Percentiles rank a stretch among this genome's conserved stretches.
Evolutionary conservation across 108 stramenopile species (phyloP).

Genomic region (Cylindrotheca closterium): DNA sequence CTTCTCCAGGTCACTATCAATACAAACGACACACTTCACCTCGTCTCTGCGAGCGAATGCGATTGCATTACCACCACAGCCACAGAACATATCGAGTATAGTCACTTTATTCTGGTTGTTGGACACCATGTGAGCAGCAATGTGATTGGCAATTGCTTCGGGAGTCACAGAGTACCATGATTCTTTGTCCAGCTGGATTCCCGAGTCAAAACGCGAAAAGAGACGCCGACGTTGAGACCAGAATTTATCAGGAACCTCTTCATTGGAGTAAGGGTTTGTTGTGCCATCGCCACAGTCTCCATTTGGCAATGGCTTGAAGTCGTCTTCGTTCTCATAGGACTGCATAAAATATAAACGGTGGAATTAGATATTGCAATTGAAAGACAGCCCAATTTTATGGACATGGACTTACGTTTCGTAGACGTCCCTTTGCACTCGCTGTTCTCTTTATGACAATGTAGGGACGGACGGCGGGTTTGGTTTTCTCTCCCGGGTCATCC

Average conservation of each 20-base stretch:
- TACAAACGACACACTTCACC: conserved; percentile 53
- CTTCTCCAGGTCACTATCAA: conserved; percentile 60
- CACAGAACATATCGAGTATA: conserved; percentile 81
- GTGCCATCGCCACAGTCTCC: conserved; percentile 79
- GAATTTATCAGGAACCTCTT: conserved; percentile 71
- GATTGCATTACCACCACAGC: conserved; percentile 85
- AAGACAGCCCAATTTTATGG: neutral
- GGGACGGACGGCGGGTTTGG: conserved; percentile 2
- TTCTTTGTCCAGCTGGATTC: conserved; percentile 75
- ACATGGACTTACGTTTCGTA: conserved; percentile 12
- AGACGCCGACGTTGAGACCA: conserved; percentile 82
- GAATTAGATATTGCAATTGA: neutral
- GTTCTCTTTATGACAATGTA: conserved; percentile 16
- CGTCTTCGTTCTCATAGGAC: conserved; percentile 3
- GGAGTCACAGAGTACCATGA: conserved; percentile 84
- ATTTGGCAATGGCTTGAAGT: conserved; percentile 42
- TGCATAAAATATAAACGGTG: neutral
- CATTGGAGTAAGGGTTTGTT: conserved; percentile 66
- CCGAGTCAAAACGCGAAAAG: conserved; percentile 72
- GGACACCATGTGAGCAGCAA: conserved; percentile 33
- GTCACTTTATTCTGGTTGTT: conserved; percentile 32
- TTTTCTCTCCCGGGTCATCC: neutral
- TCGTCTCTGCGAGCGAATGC: conserved; percentile 54
- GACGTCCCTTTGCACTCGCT: conserved; percentile 17
- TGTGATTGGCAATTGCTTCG: conserved; percentile 76